Evolutionary conservation across 805 yeast genomes (phyloP).

Genomic region (Groenewaldozyma salmanticensis): DNA sequence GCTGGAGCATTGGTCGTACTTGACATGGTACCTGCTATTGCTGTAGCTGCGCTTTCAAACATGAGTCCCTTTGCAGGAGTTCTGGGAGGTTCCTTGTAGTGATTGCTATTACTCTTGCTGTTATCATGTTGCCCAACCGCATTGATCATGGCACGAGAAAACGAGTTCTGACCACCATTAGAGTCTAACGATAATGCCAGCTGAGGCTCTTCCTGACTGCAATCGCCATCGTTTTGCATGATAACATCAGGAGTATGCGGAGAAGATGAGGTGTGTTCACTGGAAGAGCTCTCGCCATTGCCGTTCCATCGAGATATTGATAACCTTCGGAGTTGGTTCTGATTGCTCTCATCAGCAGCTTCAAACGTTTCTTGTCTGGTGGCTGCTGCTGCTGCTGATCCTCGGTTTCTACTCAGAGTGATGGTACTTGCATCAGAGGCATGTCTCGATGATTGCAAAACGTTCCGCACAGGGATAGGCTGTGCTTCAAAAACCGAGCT

Average conservation of each 20-base stretch:
- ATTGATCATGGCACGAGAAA: not conserved
- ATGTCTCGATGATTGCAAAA: conserved; percentile 15
- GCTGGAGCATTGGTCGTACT: not conserved
- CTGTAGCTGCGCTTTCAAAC: not conserved
- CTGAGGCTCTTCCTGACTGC: conserved; percentile 1
- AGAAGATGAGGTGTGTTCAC: conserved; percentile 13
- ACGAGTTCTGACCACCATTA: not conserved
- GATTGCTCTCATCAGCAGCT: not conserved
- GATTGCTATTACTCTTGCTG: not conserved
- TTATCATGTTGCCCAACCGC: not conserved
- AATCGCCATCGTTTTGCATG: conserved; percentile 8
- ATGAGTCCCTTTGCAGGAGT: conserved; percentile 15
- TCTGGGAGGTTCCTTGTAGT: conserved; percentile 10
- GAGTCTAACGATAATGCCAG: not conserved
- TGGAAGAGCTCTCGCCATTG: conserved; percentile 10
- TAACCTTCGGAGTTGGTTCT: not conserved
- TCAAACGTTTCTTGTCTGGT: not conserved
- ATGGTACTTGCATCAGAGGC: conserved; percentile 16
- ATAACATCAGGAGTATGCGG: conserved; percentile 19
- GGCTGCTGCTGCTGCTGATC: not conserved
- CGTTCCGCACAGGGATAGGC: not conserved
- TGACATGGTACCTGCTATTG: not conserved
- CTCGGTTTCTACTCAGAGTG: conserved; percentile 5
- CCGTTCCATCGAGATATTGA: not conserved
- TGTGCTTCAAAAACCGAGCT: not conserved